These are phyloP conservation scores for Trichoderma atrobrunneum DNA, from an alignment of 2,329 filamentous ascomycete genomes.

Conservation along the genomic window DNA sequence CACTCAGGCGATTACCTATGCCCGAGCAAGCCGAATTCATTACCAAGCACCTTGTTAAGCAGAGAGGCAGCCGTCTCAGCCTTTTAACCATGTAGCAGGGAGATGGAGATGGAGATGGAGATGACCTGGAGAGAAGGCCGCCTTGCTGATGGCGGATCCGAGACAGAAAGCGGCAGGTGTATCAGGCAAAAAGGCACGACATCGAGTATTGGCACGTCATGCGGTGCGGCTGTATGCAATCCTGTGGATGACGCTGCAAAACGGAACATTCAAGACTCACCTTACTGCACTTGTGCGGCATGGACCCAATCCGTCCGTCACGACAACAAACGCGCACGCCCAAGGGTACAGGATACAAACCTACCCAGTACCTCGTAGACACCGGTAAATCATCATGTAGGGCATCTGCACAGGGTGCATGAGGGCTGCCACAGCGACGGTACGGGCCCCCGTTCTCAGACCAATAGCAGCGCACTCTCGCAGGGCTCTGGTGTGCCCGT, in stretches of 20 bases:
- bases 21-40: constrained; percentile 11
- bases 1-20: neutral
- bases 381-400: neutral
- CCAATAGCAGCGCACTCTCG: neutral
- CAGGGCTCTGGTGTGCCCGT: neutral
- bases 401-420: neutral
- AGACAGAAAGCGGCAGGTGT: constrained; percentile 7
- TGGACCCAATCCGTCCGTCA: neutral
- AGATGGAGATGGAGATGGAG: neutral
- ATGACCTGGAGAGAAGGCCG: neutral
- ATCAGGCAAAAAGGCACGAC: neutral
- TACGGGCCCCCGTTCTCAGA: neutral
- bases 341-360: neutral
- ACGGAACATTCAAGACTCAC: neutral
- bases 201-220: neutral
- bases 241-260: neutral
- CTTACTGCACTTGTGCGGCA: neutral
- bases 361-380: neutral
- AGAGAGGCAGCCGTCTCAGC: neutral
- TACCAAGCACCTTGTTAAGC: constrained; percentile 3
- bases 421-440: neutral
- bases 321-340: neutral
- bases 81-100: neutral
- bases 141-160: neutral
- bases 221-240: neutral